Conservation (phyloP, 768 basidiomycete species). For the Suillus americanus region DNA sequence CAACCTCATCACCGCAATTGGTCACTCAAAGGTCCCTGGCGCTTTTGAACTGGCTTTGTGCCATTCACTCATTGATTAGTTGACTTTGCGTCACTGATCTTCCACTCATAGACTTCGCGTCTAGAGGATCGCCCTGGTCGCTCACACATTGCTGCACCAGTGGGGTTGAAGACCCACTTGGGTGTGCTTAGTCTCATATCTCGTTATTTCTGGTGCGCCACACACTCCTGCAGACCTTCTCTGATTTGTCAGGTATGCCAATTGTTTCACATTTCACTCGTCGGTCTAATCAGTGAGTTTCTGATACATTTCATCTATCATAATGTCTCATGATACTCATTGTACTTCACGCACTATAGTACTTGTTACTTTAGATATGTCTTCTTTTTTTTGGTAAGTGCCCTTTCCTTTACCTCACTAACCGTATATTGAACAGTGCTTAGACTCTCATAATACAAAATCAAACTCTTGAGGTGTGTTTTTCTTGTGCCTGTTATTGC, state of each 20-base stretch:
- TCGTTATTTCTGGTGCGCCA: not conserved
- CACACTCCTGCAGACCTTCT: not conserved
- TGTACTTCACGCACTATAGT: not conserved
- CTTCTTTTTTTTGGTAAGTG: not conserved
- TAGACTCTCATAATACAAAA: not conserved
- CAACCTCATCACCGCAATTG: not conserved
- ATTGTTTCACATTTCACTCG: not conserved
- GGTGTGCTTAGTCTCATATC: not conserved
- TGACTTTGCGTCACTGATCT: not conserved
- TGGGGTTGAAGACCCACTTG: not conserved
- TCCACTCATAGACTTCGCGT: not conserved
- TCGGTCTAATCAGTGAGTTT: not conserved
- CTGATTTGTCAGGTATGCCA: not conserved
- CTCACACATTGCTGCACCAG: not conserved
- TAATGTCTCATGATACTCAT: not conserved
- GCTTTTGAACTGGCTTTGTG: not conserved
- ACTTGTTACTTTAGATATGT: not conserved
- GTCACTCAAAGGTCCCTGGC: not conserved
- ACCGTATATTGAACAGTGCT: not conserved
- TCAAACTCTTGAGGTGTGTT: not conserved
- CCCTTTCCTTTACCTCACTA: not conserved
- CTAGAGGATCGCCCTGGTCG: not conserved
- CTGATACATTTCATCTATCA: not conserved
- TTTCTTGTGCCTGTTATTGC: not conserved
- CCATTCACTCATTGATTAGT: not conserved